Percentiles rank a stretch among this genome's conserved stretches.
phyloP scores from a whole-genome alignment of 2,329 filamentous ascomycete genomes.

The Alternaria gaisen region DNA sequence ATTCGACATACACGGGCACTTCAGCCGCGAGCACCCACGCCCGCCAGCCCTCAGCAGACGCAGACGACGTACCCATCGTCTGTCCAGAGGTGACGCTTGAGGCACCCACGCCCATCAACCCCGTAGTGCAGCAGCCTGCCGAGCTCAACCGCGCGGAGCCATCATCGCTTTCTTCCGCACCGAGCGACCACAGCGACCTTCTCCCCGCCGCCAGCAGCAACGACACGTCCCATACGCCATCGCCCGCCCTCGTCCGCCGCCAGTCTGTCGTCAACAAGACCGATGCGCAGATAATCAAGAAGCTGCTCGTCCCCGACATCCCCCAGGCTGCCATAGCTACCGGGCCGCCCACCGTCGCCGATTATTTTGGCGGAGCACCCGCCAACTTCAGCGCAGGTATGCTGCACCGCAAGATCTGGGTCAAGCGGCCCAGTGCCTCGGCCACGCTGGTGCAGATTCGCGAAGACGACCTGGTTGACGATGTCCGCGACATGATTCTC shows the following conservation, averaged over 20 bases:
- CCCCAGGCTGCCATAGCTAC: constrained; percentile 34
- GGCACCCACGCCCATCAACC: constrained; percentile 45
- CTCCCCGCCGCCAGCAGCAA: constrained; percentile 7
- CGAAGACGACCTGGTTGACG: constrained; percentile 92
- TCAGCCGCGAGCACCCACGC: constrained; percentile 21
- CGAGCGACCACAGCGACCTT: constrained; percentile 20
- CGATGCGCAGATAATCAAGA: constrained; percentile 59
- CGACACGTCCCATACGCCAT: constrained; percentile 39
- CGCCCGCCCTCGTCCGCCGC: constrained; percentile 54
- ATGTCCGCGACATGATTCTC: constrained; percentile 90
- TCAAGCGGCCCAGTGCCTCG: constrained; percentile 84
- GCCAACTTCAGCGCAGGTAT: constrained; percentile 44
- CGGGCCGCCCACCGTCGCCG: constrained; percentile 40
- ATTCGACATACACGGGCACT: constrained; percentile 22
- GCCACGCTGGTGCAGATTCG: constrained; percentile 85
- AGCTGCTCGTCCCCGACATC: constrained; percentile 60
- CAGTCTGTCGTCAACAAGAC: constrained; percentile 52
- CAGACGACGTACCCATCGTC: constrained; percentile 23
- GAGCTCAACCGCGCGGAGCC: constrained; percentile 19
- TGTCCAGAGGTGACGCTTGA: constrained; percentile 44
- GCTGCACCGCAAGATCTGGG: constrained; percentile 86
- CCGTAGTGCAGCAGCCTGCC: constrained; percentile 26
- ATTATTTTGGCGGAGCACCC: constrained; percentile 52
- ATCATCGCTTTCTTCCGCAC: constrained; percentile 22
- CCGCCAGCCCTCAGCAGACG: constrained; percentile 16